Evolutionary conservation across 1,284 basidiomycete genomes (phyloP).

Genomic region (Mycena citricolor): DNA sequence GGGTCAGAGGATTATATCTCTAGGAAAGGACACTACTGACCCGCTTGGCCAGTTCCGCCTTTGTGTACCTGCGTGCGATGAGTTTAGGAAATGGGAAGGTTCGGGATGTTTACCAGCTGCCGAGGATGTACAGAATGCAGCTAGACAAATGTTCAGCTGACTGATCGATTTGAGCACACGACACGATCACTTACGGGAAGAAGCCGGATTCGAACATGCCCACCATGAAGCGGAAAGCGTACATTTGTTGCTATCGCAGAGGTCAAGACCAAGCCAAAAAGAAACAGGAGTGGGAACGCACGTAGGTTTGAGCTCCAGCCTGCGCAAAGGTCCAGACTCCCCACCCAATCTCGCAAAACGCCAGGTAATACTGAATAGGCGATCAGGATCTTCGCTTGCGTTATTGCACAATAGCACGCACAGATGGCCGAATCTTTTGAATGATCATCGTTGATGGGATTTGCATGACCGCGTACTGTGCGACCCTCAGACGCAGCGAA

Average conservation of each 20-base stretch:
- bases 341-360: constrained; percentile 25
- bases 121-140: constrained; percentile 7
- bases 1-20: background rate
- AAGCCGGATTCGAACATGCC: constrained; percentile 23
- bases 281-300: too few species aligned
- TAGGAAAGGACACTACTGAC: constrained; percentile 20
- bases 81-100: background rate
- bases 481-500: background rate
- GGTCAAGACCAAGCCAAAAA: too few species aligned
- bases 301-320: constrained; percentile 17
- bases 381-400: too few species aligned
- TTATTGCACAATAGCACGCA: constrained; percentile 16
- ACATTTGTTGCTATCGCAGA: constrained; percentile 22
- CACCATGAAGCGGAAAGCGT: constrained; percentile 23
- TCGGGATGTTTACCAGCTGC: constrained; percentile 11
- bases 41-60: constrained; percentile 21
- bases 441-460: constrained; percentile 19
- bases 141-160: constrained; percentile 1
- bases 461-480: constrained; percentile 7
- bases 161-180: constrained; percentile 5
- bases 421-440: constrained; percentile 21
- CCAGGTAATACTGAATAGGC: too few species aligned
- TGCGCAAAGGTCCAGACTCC: constrained; percentile 22
- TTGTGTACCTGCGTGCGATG: background rate
- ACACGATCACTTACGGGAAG: constrained; percentile 15